phyloP scores from a whole-genome alignment of 2,329 filamentous ascomycete species.

The Tolypocladium tropicale region DNA sequence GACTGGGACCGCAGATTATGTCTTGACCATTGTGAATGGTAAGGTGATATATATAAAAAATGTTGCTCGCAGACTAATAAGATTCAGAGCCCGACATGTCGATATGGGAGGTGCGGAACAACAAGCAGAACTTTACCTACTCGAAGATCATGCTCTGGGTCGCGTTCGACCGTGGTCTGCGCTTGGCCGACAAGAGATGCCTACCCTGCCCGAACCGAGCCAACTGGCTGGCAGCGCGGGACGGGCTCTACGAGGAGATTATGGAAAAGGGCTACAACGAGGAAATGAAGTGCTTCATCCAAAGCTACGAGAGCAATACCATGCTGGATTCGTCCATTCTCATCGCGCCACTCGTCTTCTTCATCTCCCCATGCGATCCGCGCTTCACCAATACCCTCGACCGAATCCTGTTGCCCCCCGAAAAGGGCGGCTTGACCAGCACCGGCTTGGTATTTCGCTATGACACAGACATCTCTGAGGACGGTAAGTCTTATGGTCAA shows the following conservation, averaged over 20 bases:
- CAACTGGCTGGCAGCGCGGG: slow-evolving; percentile 56
- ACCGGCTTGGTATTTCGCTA: slow-evolving; percentile 70
- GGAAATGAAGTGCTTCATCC: slow-evolving; percentile 59
- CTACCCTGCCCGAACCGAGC: slow-evolving; percentile 61
- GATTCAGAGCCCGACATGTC: slow-evolving; percentile 61
- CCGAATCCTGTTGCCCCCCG: slow-evolving; percentile 58
- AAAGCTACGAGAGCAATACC: slow-evolving; percentile 64
- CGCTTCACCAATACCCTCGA: slow-evolving; percentile 65
- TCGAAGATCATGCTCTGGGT: slow-evolving; percentile 83
- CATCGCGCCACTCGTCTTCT: slow-evolving; percentile 71
- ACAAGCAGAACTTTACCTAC: slow-evolving; percentile 69
- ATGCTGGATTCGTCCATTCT: slow-evolving; percentile 65
- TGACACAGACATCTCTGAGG: slow-evolving; percentile 56
- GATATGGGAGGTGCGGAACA: slow-evolving; percentile 71
- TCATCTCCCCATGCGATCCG: slow-evolving; percentile 68
- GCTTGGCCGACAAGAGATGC: slow-evolving; percentile 64
- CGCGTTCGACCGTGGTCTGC: slow-evolving; percentile 64
- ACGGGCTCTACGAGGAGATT: slow-evolving; percentile 62
- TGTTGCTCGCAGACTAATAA: background rate
- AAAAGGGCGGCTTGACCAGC: slow-evolving; percentile 65
- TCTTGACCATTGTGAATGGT: slow-evolving; percentile 55
- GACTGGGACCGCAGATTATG: slow-evolving; percentile 43
- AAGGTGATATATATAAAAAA: slow-evolving; percentile 9
- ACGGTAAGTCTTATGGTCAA: slow-evolving; percentile 37
- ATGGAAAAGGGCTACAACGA: slow-evolving; percentile 69